These are phyloP conservation scores for Anisodus tanguticus DNA, from an alignment of 257 asterid species.

Conservation along the genomic window DNA sequence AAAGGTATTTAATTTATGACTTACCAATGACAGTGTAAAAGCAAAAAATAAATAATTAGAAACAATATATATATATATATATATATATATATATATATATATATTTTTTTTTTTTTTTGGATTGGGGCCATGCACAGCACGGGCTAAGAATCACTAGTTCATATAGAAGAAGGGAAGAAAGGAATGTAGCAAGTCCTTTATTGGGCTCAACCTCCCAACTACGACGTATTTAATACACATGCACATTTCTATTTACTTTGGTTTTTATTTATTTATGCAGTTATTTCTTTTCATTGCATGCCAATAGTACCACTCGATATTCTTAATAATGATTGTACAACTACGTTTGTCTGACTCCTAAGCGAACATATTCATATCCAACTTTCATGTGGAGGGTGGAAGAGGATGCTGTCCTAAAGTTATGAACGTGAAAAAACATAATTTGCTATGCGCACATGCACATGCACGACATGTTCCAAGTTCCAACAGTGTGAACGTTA, in stretches of 20 bases:
- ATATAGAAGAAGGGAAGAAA: background rate
- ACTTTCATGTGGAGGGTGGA: background rate
- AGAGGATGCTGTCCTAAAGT: background rate
- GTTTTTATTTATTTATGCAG: background rate
- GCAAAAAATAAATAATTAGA: too few species aligned
- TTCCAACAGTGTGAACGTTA: constrained; percentile 9
- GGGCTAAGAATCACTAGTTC: background rate
- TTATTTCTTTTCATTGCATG: background rate
- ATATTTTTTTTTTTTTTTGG: too few species aligned
- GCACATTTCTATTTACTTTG: background rate
- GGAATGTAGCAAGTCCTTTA: background rate
- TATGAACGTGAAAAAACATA: background rate
- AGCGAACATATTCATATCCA: background rate
- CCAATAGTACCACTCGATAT: background rate
- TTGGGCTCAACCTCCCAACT: background rate
- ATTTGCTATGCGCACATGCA: background rate
- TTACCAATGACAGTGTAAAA: too few species aligned
- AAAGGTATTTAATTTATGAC: too few species aligned
- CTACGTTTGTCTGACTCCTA: background rate
- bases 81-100: too few species aligned
- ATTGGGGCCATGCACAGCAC: too few species aligned
- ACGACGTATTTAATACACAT: background rate
- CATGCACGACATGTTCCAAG: background rate
- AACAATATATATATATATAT: too few species aligned
- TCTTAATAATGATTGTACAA: background rate